Percentiles rank a stretch among this genome's conserved stretches.
These are phyloP conservation scores for Catharanthus roseus DNA, from an alignment of 257 asterid species.

Conservation along the genomic window DNA sequence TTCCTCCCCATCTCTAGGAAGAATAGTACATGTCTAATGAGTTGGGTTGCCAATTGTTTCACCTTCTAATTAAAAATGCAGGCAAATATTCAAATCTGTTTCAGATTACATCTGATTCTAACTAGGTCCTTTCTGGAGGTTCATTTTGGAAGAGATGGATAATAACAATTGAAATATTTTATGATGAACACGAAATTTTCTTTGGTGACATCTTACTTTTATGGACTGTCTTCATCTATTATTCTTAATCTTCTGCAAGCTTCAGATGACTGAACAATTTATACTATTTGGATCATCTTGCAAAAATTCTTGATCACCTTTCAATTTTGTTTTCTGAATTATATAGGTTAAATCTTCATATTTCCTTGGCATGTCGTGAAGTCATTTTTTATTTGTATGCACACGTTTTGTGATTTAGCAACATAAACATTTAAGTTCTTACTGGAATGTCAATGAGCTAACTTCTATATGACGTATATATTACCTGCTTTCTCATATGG, in stretches of 20 bases:
- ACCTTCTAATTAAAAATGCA: background rate
- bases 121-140: background rate
- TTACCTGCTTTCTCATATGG: background rate
- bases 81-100: background rate
- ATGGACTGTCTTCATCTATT: background rate
- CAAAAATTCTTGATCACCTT: background rate
- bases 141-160: background rate
- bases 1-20: background rate
- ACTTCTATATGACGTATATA: background rate
- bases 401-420: background rate
- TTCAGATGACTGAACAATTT: background rate
- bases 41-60: background rate
- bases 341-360: background rate
- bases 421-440: background rate
- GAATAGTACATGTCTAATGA: background rate
- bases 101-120: background rate
- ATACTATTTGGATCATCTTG: background rate
- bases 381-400: background rate
- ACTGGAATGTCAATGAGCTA: background rate
- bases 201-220: background rate
- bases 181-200: background rate
- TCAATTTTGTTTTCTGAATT: background rate
- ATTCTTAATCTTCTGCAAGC: background rate
- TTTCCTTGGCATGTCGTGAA: background rate
- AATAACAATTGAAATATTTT: background rate